Conservation (phyloP, 1,284 basidiomycete genomes). For the Melanopsichium pennsylvanicum region DNA sequence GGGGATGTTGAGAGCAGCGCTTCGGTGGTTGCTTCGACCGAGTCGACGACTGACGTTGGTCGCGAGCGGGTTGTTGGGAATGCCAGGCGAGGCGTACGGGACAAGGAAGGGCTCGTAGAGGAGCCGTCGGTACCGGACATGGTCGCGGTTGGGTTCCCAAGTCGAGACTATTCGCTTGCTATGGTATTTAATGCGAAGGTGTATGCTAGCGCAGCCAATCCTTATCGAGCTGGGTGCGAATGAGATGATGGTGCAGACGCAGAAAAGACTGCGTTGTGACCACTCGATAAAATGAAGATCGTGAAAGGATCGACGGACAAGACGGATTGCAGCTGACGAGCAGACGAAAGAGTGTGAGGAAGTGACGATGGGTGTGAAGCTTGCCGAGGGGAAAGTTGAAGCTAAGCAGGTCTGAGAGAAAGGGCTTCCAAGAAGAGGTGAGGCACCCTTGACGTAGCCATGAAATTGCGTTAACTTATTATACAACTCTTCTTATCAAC, state of each 20-base stretch:
- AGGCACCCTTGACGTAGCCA: neutral
- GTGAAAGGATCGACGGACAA: too few species aligned
- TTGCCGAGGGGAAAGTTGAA: neutral
- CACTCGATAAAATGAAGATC: too few species aligned
- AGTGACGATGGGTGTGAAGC: neutral
- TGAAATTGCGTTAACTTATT: too few species aligned
- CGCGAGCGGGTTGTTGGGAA: conserved; percentile 33
- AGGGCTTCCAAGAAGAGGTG: too few species aligned
- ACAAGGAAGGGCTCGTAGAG: conserved; percentile 18
- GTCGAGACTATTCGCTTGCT: too few species aligned
- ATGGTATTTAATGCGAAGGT: neutral
- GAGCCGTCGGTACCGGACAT: conserved; percentile 20
- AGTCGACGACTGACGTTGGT: conserved; percentile 40
- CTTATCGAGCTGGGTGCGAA: too few species aligned
- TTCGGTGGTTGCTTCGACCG: conserved; percentile 18
- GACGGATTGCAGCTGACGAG: too few species aligned
- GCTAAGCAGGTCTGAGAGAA: neutral
- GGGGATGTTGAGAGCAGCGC: conserved; percentile 34
- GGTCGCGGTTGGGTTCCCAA: too few species aligned
- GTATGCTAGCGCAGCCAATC: too few species aligned
- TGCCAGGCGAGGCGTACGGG: conserved; percentile 21
- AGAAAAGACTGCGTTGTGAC: too few species aligned
- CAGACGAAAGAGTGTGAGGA: neutral
- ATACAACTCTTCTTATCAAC: neutral
- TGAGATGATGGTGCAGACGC: too few species aligned